phyloP scores from a whole-genome alignment of 305 asterid genomes.

The Caryopteris hybrid region DNA sequence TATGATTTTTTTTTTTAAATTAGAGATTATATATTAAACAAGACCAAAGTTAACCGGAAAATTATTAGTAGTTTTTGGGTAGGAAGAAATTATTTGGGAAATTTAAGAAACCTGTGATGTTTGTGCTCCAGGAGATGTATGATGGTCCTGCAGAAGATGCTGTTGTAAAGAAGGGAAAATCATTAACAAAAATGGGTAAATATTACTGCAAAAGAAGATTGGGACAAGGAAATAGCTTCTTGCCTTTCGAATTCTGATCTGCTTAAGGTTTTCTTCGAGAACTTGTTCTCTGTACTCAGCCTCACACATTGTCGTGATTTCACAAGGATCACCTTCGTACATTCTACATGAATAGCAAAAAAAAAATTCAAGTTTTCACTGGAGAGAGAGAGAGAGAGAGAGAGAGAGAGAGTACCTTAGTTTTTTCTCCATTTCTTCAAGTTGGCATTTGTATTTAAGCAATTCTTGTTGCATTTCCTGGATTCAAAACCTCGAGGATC shows the following conservation, averaged over 20 bases:
- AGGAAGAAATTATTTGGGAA: not conserved
- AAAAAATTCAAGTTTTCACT: too few species aligned
- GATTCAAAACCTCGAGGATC: not conserved
- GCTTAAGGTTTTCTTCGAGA: slow-evolving; percentile 66
- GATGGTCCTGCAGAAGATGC: slow-evolving; percentile 59
- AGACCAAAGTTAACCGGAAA: not conserved
- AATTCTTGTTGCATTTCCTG: slow-evolving; percentile 81
- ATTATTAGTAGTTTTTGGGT: too few species aligned
- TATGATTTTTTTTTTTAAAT: too few species aligned
- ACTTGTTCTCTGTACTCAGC: slow-evolving; percentile 73
- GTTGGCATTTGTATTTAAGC: slow-evolving; percentile 49
- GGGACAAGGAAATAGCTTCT: too few species aligned
- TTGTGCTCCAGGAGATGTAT: slow-evolving; percentile 38
- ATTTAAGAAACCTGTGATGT: slow-evolving; percentile 45
- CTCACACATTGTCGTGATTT: slow-evolving; percentile 51
- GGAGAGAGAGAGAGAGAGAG: too few species aligned
- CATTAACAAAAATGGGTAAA: not conserved
- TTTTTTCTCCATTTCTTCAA: slow-evolving; percentile 68
- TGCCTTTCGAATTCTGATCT: slow-evolving; percentile 62
- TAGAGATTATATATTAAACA: not conserved
- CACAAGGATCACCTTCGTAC: slow-evolving; percentile 66
- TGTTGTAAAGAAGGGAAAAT: slow-evolving; percentile 14
- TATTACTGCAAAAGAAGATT: not conserved
- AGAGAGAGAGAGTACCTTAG: slow-evolving; percentile 41
- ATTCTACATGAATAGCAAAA: slow-evolving; percentile 29